A percentile compares a stretch with the other conserved stretches of the same genome.
These are phyloP conservation scores for Podila epigama DNA, from an alignment of 192 early-diverging fungal genomes.

Conservation along the genomic window DNA sequence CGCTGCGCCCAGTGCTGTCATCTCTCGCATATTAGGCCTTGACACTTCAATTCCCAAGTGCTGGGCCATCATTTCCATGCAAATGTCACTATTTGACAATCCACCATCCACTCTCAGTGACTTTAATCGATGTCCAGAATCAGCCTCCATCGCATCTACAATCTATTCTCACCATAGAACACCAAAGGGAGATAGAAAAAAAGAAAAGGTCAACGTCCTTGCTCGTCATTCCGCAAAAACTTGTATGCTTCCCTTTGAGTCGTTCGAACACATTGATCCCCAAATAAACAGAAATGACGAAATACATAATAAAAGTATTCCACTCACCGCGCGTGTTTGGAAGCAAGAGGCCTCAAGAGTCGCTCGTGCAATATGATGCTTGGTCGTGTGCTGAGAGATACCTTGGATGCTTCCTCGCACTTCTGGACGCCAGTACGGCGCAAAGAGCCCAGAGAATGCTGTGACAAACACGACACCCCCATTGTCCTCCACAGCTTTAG, in stretches of 20 bases:
- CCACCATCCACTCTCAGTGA: constrained; percentile 95
- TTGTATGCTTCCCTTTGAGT: too few species aligned
- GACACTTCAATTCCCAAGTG: constrained; percentile 79
- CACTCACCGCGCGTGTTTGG: constrained; percentile 78
- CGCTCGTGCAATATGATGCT: constrained; percentile 85
- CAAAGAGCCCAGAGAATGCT: constrained; percentile 92
- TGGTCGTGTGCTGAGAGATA: constrained; percentile 87
- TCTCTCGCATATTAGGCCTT: constrained; percentile 89
- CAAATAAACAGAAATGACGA: too few species aligned
- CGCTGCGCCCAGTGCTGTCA: constrained; percentile 91
- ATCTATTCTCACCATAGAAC: constrained; percentile 46
- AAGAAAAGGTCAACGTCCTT: not conserved
- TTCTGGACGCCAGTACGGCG: constrained; percentile 94
- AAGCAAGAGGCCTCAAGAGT: constrained; percentile 91
- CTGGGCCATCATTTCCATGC: constrained; percentile 95
- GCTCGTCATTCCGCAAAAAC: not conserved
- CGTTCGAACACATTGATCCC: too few species aligned
- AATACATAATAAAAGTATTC: not conserved
- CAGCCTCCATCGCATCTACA: constrained; percentile 89
- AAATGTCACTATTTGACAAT: constrained; percentile 86
- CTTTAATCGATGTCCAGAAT: constrained; percentile 70
- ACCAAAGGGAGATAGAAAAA: not conserved
- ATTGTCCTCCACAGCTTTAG: constrained; percentile 71
- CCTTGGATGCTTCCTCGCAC: constrained; percentile 88
- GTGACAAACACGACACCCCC: constrained; percentile 96